Base-by-base conservation (phyloP, 1,139 yeast genomes). In the Sugiyamaella pinicola region DNA sequence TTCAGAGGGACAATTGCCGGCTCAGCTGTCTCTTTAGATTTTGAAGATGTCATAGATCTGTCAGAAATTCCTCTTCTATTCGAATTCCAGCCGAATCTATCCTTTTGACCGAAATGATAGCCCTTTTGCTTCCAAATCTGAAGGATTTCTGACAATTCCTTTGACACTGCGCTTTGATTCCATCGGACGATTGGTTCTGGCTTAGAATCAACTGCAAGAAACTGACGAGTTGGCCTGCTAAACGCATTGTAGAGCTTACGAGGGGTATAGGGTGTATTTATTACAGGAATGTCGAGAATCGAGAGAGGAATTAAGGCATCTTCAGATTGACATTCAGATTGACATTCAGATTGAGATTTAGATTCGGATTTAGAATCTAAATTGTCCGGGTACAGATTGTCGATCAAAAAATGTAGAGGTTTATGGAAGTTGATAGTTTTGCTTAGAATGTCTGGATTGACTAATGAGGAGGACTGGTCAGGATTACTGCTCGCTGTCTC, bases 221-320 rank as follows among this genome's bases (percentile, higher is more conserved):
- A 67, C 46, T 65, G 69, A 2, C 70, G 59, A 4, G 63, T 63
- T 2, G 69, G 67, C n/a, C 66, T 59, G 3, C 58, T 54, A n/a
- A 68, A 45, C 45, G 58, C 59, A 51, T 61, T 64, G 54, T 51
- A 58, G 15, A 60, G 58, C 42, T 61, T 62, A 13, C 69, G 60
- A 9, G 67, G 58, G 12, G 55, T 54, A 2, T 48, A 44, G 13
- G 29, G 48, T 29, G 40, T 24, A 17, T 28, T 48, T 17, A 34
- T 19, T 8, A 33, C 40, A 17, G 31, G 15, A 15, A 39, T 18
- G 35, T 55, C 55, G 17, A 61, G 49, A 15, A 58, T 17, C 1
- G 56, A 38, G 3, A 43, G 28, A 8, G 47, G 40, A 8, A 43
- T 21, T 17, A 17, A 12, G 13, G n/a, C n/a, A n/a, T n/a, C n/a